Evolutionary conservation across 495 filamentous ascomycete species (phyloP), one percentile per base, ranked within the genome.

Genomic region (Geopyxis carbonaria): DNA sequence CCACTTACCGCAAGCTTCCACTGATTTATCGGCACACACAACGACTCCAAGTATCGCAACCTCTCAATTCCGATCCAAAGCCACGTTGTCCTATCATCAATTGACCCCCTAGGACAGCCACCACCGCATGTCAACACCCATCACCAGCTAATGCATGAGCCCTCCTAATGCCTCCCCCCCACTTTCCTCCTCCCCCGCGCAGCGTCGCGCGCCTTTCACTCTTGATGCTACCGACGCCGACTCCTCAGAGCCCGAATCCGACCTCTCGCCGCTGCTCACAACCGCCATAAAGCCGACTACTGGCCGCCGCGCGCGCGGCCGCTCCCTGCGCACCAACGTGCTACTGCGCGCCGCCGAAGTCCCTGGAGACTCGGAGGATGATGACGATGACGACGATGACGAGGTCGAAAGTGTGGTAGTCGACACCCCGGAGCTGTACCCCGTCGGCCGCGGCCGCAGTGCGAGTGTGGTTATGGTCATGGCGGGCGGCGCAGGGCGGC

Each of bases 391-490:
- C 1, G 36, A 33, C 31, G 31, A 16, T 33, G 31, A 33, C 14
- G 31, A 16, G 6, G 31, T 7, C 5, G 31, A 5, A 13, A 16
- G 6, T 33, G 31, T 6, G 14, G 31, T 16, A 16, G 25, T 13
- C 7, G 25, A 13, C 7, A 13, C 13, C 7, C 7, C 13, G 13
- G 25, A 28, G 25, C 7, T 28, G 27, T 48, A 48, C 35, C 39
- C 28, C 3, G 44, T 39, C 5, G 7, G 25, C 25, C 25, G 46
- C 16, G 46, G 44, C 8, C 20, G 46, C 8, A 47, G 34, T 32
- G 46, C 35, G 14, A 48, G 42, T 16, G 33, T 48, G 9, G 44
- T 46, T 22, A 35, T 46, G 24, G 44, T n/a, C n/a, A n/a, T n/a
- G n/a, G n/a, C n/a, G n/a, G 21, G 11, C n/a, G 10, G 10, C 10